These are phyloP conservation scores for Mycena latifolia DNA, from an alignment of 768 basidiomycete species.

Conservation along the genomic window DNA sequence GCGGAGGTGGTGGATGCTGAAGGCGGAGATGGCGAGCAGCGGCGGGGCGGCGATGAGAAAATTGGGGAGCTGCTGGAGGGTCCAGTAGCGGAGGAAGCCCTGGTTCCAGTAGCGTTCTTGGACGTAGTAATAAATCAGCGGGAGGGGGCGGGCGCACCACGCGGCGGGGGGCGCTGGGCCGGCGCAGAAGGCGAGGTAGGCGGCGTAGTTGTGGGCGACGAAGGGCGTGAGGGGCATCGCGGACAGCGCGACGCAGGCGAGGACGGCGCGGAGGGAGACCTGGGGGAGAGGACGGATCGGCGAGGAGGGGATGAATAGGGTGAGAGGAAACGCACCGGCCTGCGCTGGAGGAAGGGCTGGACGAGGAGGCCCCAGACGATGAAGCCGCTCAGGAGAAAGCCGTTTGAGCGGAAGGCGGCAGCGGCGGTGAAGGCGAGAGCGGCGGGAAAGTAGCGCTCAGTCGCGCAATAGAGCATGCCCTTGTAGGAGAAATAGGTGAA, in stretches of 20 bases:
- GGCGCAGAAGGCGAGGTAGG: conserved; percentile 77
- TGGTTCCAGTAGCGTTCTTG: conserved; percentile 90
- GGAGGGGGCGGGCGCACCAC: conserved; percentile 78
- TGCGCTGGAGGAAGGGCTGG: conserved; percentile 59
- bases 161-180: conserved; percentile 35
- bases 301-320: conserved; percentile 7
- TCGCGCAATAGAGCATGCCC: conserved; percentile 73
- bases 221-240: conserved; percentile 74
- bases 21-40: conserved; percentile 63
- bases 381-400: conserved; percentile 81
- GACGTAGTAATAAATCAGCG: conserved; percentile 85
- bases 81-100: conserved; percentile 92
- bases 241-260: conserved; percentile 56
- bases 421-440: conserved; percentile 75
- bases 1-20: conserved; percentile 50
- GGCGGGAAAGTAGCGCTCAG: conserved; percentile 64
- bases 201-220: conserved; percentile 74
- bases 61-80: conserved; percentile 85
- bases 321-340: conserved; percentile 45
- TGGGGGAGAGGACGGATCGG: conserved; percentile 36
- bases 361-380: conserved; percentile 79
- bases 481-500: conserved; percentile 86
- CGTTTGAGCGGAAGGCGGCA: conserved; percentile 80
- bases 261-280: conserved; percentile 47
- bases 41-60: conserved; percentile 85